phyloP scores from a whole-genome alignment of 2,329 filamentous ascomycete species.

The Colletotrichum tamarilloi region DNA sequence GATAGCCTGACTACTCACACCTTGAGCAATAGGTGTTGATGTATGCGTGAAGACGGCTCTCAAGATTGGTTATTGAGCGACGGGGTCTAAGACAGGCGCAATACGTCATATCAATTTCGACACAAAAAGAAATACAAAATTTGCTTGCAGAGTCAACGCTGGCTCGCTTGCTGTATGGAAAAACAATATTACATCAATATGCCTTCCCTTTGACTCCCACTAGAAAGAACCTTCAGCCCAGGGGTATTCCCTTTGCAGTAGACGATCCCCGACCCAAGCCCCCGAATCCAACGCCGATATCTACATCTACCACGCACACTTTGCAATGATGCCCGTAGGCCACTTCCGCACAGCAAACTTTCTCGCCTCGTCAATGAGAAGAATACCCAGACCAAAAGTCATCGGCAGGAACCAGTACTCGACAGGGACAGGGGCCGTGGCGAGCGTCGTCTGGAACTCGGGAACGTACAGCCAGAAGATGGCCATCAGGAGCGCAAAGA shows the following conservation, averaged over 20 bases:
- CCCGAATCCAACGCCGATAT: no score
- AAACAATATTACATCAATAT: not conserved
- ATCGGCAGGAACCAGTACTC: conserved; percentile 84
- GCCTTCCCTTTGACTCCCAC: not conserved
- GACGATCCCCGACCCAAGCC: not conserved
- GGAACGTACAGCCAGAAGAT: conserved; percentile 79
- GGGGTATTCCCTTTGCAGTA: not conserved
- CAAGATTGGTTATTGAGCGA: no score
- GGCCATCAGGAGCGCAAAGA: conserved; percentile 75
- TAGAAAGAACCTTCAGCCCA: not conserved
- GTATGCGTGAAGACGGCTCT: no score
- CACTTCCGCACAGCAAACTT: conserved; percentile 60
- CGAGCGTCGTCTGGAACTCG: conserved; percentile 68
- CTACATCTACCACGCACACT: conserved; percentile 60
- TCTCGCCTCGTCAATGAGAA: conserved; percentile 63
- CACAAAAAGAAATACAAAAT: not conserved
- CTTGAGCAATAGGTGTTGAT: no score
- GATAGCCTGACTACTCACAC: no score
- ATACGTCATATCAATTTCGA: not conserved
- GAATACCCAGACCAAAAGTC: conserved; percentile 71
- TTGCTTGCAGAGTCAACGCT: conserved; percentile 4
- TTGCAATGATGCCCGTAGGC: conserved; percentile 56
- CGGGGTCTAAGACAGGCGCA: no score
- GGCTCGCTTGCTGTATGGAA: conserved; percentile 10
- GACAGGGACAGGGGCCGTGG: conserved; percentile 72